Evolutionary conservation across 805 yeast species (phyloP), one percentile per base, ranked within the genome.

Genomic region (Saccharomycopsis schoenii): DNA sequence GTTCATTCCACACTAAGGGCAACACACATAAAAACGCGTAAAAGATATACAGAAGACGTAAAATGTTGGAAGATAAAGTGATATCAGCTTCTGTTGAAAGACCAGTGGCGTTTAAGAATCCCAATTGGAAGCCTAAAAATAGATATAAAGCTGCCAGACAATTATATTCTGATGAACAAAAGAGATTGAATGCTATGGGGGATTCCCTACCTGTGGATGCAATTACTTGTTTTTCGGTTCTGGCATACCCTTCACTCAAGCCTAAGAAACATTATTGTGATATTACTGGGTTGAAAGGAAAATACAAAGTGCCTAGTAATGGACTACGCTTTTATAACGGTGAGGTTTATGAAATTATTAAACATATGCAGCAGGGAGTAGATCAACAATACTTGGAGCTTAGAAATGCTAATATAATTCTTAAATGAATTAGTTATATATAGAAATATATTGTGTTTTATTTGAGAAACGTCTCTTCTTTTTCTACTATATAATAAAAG

Each of bases 311-410:
- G 29, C 94, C 94, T 0, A 78, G 85, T 29, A 87, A 83, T 67
- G 86, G 87, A 51, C 74, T 93, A 58, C 77, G 97, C 60, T 93
- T 84, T 71, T 84, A 88, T 72, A 86, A 93, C 70, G 83, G 83
- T 58, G 97, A 93, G 72, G 85, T 93, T 37, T 92, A 83, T 71
- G 88, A 85, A 56, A 77, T 86, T 41, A 76, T 81, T 58, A 83
- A 83, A 70, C 83, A 83, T 64, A 83, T 93, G 84, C 86, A 91
- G 1, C 89, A 96, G 2, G 97, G 97, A 25, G 87, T 88, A 36
- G 97, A 93, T 72, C 98, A 93, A 73, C 96, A 91, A 72, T 93
- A 91, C 70, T 76, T 93, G 69, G 88, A 88, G 65, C 76, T 93
- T 63, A 80, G 98, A 67, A 89, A 88, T 59, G 98, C 97, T 47